phyloP scores from a whole-genome alignment of 140 eudicot species.

The Ambrosia hybrid region DNA sequence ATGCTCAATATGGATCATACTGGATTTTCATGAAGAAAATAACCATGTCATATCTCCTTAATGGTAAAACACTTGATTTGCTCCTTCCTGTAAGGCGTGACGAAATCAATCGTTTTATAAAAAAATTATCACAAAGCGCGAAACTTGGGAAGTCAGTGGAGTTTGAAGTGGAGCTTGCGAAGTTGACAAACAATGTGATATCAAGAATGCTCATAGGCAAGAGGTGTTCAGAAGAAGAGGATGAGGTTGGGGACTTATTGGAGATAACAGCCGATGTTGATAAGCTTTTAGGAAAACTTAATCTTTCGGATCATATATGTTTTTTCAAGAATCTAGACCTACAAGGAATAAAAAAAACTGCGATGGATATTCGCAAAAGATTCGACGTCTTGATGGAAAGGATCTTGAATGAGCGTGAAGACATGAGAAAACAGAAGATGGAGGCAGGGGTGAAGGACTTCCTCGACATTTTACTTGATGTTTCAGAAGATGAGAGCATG shows the following conservation, averaged over 20 bases:
- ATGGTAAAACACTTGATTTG: conserved; percentile 41
- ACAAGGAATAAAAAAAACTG: conserved; percentile 41
- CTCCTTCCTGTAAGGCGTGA: conserved; percentile 42
- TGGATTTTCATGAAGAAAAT: conserved; percentile 28
- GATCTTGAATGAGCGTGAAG: conserved; percentile 47
- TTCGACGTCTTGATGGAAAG: conserved; percentile 37
- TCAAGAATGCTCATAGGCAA: conserved; percentile 50
- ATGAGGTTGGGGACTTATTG: too few species aligned
- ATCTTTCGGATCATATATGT: conserved; percentile 47
- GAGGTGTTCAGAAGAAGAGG: conserved; percentile 43
- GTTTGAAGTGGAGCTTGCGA: conserved; percentile 43
- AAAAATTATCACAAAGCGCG: conserved; percentile 16
- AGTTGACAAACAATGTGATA: conserved; percentile 44
- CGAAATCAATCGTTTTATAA: conserved; percentile 31
- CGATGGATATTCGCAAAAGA: conserved; percentile 6
- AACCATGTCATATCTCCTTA: conserved; percentile 47
- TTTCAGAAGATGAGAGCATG: conserved; percentile 38
- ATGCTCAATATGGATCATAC: conserved; percentile 36
- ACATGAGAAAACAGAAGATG: conserved; percentile 29
- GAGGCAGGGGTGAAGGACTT: conserved; percentile 35
- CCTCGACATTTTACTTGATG: conserved; percentile 46
- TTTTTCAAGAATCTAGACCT: conserved; percentile 50
- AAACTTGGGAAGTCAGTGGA: conserved; percentile 22
- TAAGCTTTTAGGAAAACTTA: conserved; percentile 39
- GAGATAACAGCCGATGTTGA: conserved; percentile 30